These are phyloP conservation scores for Collybia nuda DNA, from an alignment of 768 basidiomycete genomes.

Conservation along the genomic window DNA sequence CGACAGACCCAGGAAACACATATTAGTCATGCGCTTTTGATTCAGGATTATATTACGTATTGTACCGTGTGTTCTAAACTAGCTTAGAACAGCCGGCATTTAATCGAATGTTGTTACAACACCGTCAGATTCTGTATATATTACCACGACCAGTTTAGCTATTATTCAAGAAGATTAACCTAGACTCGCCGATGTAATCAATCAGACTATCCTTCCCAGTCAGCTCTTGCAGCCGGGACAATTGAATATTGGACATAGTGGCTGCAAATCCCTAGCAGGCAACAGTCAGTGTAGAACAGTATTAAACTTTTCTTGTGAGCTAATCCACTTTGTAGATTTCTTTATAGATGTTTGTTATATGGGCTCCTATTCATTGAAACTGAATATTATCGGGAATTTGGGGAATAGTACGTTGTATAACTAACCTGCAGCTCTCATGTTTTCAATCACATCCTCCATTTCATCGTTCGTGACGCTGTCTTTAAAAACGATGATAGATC, in stretches of 20 bases:
- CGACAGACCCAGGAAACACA: no score
- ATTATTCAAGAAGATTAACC: not conserved
- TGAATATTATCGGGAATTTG: not conserved
- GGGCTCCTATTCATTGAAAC: conserved; percentile 33
- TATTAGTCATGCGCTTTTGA: no score
- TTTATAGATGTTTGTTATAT: conserved; percentile 34
- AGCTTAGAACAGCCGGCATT: no score
- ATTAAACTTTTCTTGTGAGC: not conserved
- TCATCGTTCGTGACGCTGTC: conserved; percentile 35
- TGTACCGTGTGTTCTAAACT: no score
- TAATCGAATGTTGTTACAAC: conserved; percentile 28
- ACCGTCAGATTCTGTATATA: conserved; percentile 38
- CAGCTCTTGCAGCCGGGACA: conserved; percentile 31
- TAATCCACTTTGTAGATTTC: conserved; percentile 35
- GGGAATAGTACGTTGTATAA: conserved; percentile 10
- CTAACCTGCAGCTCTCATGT: conserved; percentile 35
- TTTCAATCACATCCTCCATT: conserved; percentile 37
- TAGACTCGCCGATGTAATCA: conserved; percentile 45
- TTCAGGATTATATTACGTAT: no score
- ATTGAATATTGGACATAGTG: conserved; percentile 20
- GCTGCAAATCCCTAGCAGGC: conserved; percentile 27
- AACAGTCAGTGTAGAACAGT: not conserved
- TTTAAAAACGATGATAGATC: conserved; percentile 60
- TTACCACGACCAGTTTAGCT: not conserved
- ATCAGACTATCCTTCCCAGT: conserved; percentile 27